Conservation (phyloP, 257 asterid genomes). For the Solanum rostratum region DNA sequence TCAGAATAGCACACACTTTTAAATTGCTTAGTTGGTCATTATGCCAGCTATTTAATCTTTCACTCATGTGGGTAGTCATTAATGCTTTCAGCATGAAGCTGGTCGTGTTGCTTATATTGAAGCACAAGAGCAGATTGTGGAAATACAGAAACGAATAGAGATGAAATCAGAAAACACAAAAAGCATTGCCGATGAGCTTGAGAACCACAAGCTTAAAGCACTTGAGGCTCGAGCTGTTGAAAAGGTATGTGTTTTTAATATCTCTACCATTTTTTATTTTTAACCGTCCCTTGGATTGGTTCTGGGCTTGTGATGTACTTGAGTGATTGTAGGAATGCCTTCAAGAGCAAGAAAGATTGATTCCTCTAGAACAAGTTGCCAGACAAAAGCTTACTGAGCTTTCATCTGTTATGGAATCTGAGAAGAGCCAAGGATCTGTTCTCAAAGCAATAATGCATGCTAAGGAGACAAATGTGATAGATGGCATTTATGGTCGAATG, state of each 20-base stretch:
- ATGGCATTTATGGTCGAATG: conserved; percentile 94
- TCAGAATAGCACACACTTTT: background rate
- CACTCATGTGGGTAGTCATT: background rate
- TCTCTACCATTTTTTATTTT: background rate
- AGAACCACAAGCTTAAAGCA: background rate
- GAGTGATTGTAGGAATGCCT: background rate
- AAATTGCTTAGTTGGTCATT: background rate
- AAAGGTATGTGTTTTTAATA: background rate
- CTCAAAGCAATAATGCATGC: conserved; percentile 82
- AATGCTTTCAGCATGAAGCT: conserved; percentile 61
- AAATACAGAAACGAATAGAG: conserved; percentile 39
- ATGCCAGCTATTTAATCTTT: background rate
- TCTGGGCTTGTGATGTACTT: background rate
- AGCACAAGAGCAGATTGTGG: conserved; percentile 68
- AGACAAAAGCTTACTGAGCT: conserved; percentile 85
- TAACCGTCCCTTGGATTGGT: background rate
- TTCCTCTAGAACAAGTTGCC: conserved; percentile 75
- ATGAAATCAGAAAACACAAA: conserved; percentile 36
- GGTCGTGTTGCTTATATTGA: conserved; percentile 74
- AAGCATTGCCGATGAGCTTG: background rate
- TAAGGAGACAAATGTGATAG: conserved; percentile 54
- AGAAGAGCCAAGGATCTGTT: conserved; percentile 83
- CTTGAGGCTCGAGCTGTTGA: background rate
- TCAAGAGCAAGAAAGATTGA: conserved; percentile 14
- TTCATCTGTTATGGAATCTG: conserved; percentile 67